Base-by-base conservation (phyloP, 768 basidiomycete species). In the Xerocomellus amylosporus region DNA sequence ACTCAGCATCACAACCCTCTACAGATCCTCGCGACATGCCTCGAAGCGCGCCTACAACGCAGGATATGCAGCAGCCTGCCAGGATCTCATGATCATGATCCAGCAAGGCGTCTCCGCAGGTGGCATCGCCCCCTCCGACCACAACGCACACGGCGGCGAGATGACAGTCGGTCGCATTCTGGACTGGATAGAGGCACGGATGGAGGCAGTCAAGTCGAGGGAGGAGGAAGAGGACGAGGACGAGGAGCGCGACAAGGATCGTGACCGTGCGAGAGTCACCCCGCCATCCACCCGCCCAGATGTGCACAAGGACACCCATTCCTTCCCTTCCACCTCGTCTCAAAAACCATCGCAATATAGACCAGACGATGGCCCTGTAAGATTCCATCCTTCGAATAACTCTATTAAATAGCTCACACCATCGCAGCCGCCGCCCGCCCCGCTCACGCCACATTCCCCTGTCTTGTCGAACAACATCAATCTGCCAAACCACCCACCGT, bases 171-270 rank as follows among this genome's bases (percentile, higher is more conserved):
- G 87, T 12, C 71, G 85, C 28, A 84, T 93, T 47, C 82, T 92
- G 85, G 89, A 92, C 62, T 92, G 88, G 86, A 82, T 86, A 56
- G 90, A 93, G 65, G 90, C 88, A 0, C 75, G 90, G 53, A 70
- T 90, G 40, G 90, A 92, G 22, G 90, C 88, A 0, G 81, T 92
- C 53, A 83, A 78, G 60, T 76, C 83, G 2, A 77, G 84, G 41
- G 86, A 89, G 50, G 90, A 92, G 50, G 90, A 90, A 64, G 89
- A 90, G 56, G 88, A 88, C 30, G 88, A 90, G 64, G 89, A 90
- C 53, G 87, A 89, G 57, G 87, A 88, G 58, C 74, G 79, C 43
- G 85, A 87, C 63, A 78, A 75, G 61, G 83, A 79, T 54, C 69
- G 65, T 47, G 80, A 80, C 58, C 70, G 77, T 58, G 66, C 64